These are phyloP conservation scores for Fusarium buharicum DNA, from an alignment of 2,329 filamentous ascomycete genomes.

Conservation along the genomic window DNA sequence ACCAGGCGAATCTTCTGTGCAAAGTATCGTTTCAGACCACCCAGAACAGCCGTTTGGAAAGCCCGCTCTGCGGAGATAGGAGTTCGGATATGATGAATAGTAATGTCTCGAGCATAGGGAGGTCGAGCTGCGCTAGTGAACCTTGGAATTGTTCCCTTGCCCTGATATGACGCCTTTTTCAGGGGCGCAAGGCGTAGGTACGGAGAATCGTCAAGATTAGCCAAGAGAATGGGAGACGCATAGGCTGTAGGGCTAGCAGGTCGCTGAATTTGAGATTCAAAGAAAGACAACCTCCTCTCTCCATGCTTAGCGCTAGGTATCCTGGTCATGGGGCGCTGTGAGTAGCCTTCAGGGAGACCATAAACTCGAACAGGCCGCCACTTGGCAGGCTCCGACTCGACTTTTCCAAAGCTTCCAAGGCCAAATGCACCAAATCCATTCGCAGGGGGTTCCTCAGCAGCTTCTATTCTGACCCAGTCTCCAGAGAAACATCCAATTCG, in stretches of 20 bases:
- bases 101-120: conserved; percentile 78
- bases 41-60: conserved; percentile 85
- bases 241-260: conserved; percentile 72
- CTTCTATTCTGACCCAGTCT: conserved; percentile 92
- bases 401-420: conserved; percentile 67
- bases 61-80: conserved; percentile 87
- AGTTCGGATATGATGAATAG: conserved; percentile 86
- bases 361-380: conserved; percentile 92
- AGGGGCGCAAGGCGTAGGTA: conserved; percentile 83
- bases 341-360: conserved; percentile 82
- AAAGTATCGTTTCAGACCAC: conserved; percentile 89
- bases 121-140: conserved; percentile 66
- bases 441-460: conserved; percentile 75
- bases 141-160: conserved; percentile 65
- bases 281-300: conserved; percentile 68
- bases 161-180: conserved; percentile 61
- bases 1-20: conserved; percentile 83
- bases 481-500: conserved; percentile 97
- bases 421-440: conserved; percentile 75
- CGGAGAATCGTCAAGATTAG: conserved; percentile 82
- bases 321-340: conserved; percentile 68
- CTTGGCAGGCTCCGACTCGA: conserved; percentile 66
- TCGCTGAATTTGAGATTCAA: conserved; percentile 74
- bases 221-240: conserved; percentile 85
- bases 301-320: conserved; percentile 66